A percentile compares a stretch with the other conserved stretches of the same genome.
Conservation (phyloP, 805 yeast genomes). For the Saturnispora zaruensis region DNA sequence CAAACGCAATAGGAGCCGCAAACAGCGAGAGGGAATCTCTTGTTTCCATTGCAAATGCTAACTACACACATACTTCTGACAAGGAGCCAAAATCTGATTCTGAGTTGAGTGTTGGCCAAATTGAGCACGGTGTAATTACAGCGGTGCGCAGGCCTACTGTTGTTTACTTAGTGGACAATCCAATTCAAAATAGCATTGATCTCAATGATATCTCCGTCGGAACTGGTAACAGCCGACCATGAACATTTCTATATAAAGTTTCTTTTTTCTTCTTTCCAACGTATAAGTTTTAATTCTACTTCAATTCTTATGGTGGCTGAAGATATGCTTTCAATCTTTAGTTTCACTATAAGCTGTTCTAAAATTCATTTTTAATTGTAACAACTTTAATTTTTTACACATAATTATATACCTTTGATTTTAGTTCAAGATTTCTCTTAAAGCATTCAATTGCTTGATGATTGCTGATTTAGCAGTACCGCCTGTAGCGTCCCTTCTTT, state of each 20-base stretch:
- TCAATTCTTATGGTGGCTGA: too few relatives aligned
- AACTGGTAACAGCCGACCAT: neutral
- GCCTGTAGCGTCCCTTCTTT: slow-evolving; percentile 93
- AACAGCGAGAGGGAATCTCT: neutral
- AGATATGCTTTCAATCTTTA: too few relatives aligned
- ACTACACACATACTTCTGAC: neutral
- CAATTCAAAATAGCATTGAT: neutral
- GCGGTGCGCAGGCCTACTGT: neutral
- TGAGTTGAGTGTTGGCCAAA: neutral
- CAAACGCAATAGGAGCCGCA: neutral
- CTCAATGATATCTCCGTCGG: neutral
- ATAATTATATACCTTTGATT: neutral
- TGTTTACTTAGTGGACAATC: slow-evolving; percentile 3
- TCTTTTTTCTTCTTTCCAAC: neutral
- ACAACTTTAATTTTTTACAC: neutral
- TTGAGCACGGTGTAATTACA: neutral
- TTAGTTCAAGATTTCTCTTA: slow-evolving; percentile 14
- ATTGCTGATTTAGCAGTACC: slow-evolving; percentile 94
- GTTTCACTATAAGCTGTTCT: too few relatives aligned
- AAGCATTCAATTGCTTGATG: slow-evolving; percentile 52
- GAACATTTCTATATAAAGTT: neutral
- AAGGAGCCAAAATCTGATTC: neutral
- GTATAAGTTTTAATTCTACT: neutral
- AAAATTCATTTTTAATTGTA: too few relatives aligned
- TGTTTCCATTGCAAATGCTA: neutral